Percentiles rank a stretch among this genome's conserved stretches.
These are phyloP conservation scores for Pleomassaria siparia DNA, from an alignment of 2,329 filamentous ascomycete genomes.

Conservation along the genomic window DNA sequence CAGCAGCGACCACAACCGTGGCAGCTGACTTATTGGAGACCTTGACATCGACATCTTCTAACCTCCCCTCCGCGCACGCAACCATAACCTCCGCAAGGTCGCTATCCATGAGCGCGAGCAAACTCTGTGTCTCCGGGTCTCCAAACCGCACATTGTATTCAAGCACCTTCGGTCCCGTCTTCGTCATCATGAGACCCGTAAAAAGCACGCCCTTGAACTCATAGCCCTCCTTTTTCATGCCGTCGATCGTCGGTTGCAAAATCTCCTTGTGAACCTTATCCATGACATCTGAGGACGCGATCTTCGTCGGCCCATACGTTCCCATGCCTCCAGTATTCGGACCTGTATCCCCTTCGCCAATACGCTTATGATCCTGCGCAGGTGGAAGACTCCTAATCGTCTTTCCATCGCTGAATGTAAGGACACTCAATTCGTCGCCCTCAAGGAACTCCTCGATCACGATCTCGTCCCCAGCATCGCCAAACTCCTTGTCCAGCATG, in stretches of 20 bases:
- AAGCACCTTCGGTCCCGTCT: conserved; percentile 75
- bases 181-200: conserved; percentile 92
- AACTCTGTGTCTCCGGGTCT: conserved; percentile 87
- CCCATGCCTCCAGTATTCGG: conserved; percentile 98
- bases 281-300: conserved; percentile 62
- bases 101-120: conserved; percentile 78
- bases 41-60: conserved; percentile 69
- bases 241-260: conserved; percentile 84
- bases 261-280: conserved; percentile 77
- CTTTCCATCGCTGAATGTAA: conserved; percentile 89
- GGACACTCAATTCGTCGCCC: conserved; percentile 88
- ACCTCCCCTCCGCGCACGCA: conserved; percentile 74
- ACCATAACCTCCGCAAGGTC: conserved; percentile 89
- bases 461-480: conserved; percentile 81
- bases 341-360: conserved; percentile 84
- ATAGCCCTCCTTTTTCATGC: conserved; percentile 74
- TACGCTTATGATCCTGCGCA: conserved; percentile 95
- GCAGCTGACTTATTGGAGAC: conserved; percentile 73
- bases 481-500: conserved; percentile 87
- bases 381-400: conserved; percentile 81
- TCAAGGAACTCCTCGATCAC: conserved; percentile 93
- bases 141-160: conserved; percentile 95
- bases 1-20: conserved; percentile 91
- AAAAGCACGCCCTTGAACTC: conserved; percentile 69
- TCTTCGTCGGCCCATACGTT: conserved; percentile 78